Evolutionary conservation across 179 eudicot species (phyloP).

Genomic region (Beta macrorhiza): DNA sequence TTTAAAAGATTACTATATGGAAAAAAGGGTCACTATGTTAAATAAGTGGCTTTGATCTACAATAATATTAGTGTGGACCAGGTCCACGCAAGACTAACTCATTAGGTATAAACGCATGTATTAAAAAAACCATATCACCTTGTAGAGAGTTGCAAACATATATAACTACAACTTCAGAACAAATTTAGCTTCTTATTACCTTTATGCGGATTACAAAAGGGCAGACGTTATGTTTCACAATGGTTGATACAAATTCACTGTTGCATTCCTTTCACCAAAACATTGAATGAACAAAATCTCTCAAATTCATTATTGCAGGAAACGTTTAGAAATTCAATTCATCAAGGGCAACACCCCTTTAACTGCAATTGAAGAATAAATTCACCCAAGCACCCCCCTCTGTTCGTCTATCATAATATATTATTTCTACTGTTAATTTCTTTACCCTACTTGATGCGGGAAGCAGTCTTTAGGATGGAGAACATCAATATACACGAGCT

Average conservation of each 20-base stretch:
- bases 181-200: constrained; percentile 30
- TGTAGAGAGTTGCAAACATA: too few species aligned
- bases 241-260: constrained; percentile 18
- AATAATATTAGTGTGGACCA: too few species aligned
- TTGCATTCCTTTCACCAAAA: constrained; percentile 14
- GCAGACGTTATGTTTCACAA: constrained; percentile 21
- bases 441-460: not conserved
- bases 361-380: constrained; percentile 24
- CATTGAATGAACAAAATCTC: constrained; percentile 9
- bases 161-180: not conserved
- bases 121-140: too few species aligned
- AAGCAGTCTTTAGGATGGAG: constrained; percentile 7
- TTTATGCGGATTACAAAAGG: constrained; percentile 16
- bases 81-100: too few species aligned
- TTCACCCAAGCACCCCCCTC: not conserved
- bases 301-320: constrained; percentile 30
- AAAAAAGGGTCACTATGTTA: too few species aligned
- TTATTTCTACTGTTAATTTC: constrained; percentile 15
- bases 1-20: too few species aligned
- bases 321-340: constrained; percentile 17
- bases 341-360: constrained; percentile 20
- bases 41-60: too few species aligned
- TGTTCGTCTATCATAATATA: not conserved
- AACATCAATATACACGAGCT: constrained; percentile 80
- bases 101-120: too few species aligned